Percentiles rank a stretch among this genome's conserved stretches.
Evolutionary conservation across 2,329 filamentous ascomycete species (phyloP).

Genomic region (Zasmidium cellare): DNA sequence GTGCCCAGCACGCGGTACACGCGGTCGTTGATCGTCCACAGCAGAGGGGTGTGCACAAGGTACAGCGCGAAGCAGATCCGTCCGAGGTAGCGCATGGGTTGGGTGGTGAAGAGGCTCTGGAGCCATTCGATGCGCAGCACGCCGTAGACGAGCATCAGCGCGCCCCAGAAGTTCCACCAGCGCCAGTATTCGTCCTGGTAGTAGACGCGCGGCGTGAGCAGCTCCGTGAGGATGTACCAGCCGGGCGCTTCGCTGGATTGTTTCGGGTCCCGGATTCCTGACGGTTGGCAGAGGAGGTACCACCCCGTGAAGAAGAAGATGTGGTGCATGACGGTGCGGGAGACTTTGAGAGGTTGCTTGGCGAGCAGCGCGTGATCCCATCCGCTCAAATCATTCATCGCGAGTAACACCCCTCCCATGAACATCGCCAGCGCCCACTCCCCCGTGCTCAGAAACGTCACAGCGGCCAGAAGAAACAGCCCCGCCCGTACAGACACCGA

Average conservation of each 20-base stretch:
- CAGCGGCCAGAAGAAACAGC: constrained; percentile 8
- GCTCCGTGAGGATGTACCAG: constrained; percentile 51
- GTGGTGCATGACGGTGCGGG: constrained; percentile 3
- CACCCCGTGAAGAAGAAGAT: constrained; percentile 14
- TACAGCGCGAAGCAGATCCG: constrained; percentile 63
- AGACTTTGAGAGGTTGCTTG: not conserved
- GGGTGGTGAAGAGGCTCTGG: constrained; percentile 56
- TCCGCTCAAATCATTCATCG: constrained; percentile 8
- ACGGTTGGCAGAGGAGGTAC: constrained; percentile 24
- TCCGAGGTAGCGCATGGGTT: constrained; percentile 62
- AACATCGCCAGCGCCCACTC: constrained; percentile 22
- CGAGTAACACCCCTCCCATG: constrained; percentile 20
- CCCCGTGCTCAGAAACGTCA: constrained; percentile 12
- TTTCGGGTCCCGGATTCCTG: constrained; percentile 32
- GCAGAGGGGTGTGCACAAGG: constrained; percentile 62
- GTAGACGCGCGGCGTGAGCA: constrained; percentile 23
- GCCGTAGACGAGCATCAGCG: constrained; percentile 55
- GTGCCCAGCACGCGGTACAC: constrained; percentile 52
- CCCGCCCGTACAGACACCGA: constrained; percentile 1
- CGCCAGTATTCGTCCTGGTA: constrained; percentile 28
- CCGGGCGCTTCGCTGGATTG: not conserved
- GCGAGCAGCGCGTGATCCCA: not conserved
- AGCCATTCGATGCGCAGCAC: constrained; percentile 58
- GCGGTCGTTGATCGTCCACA: constrained; percentile 57
- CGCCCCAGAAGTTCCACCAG: constrained; percentile 40